Evolutionary conservation across 2,329 filamentous ascomycete species (phyloP).

Genomic region (Alternaria arbusti): DNA sequence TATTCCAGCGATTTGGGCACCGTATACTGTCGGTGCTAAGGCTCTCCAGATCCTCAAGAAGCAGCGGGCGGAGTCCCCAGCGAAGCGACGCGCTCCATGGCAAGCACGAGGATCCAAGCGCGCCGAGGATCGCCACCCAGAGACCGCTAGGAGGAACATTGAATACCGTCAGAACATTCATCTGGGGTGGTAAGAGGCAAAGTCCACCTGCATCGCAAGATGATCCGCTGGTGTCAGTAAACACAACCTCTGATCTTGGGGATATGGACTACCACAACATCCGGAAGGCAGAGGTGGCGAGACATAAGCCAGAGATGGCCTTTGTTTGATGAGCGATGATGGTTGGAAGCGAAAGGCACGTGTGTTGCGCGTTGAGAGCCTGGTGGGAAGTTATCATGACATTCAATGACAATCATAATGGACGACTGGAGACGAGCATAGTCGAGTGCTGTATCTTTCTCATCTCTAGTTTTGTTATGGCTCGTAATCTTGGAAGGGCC

Average conservation of each 20-base stretch:
- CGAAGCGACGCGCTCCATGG: background rate
- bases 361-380: no score
- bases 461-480: no score
- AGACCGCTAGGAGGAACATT: slow-evolving; percentile 2
- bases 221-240: background rate
- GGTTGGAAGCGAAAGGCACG: background rate
- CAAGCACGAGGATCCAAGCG: background rate
- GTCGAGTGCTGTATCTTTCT: no score
- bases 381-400: no score
- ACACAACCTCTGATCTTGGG: background rate
- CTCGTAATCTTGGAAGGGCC: no score
- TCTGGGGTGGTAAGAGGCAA: slow-evolving; percentile 1
- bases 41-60: slow-evolving; percentile 1
- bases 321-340: background rate
- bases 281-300: background rate
- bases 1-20: background rate
- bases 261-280: background rate
- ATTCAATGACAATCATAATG: no score
- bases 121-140: slow-evolving; percentile 6
- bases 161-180: slow-evolving; percentile 1
- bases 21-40: slow-evolving; percentile 3
- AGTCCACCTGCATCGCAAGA: background rate
- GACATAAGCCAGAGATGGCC: background rate
- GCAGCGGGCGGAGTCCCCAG: background rate
- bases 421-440: no score